phyloP scores from a whole-genome alignment of 2,329 filamentous ascomycete genomes.

The Colletotrichum sp. region DNA sequence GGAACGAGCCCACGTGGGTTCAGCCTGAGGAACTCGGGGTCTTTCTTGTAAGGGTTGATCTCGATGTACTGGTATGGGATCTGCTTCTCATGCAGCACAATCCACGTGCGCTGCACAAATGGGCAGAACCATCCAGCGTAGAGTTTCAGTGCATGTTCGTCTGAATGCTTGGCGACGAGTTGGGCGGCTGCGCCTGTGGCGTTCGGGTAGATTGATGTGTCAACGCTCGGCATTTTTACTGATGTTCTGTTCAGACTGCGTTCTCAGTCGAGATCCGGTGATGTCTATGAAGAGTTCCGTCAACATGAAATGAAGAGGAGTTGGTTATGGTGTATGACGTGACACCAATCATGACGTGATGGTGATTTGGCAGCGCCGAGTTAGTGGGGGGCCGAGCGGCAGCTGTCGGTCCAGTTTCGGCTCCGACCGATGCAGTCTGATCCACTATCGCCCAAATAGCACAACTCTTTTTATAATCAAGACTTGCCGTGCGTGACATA shows the following conservation, averaged over 20 bases:
- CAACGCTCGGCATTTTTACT: slow-evolving; percentile 46
- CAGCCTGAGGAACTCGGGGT: slow-evolving; percentile 67
- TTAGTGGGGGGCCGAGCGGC: background rate
- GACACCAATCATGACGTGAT: slow-evolving; percentile 5
- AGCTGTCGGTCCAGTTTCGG: background rate
- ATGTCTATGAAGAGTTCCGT: background rate
- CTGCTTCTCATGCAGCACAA: slow-evolving; percentile 74
- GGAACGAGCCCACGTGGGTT: slow-evolving; percentile 81
- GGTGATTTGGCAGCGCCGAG: background rate
- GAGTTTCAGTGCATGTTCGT: slow-evolving; percentile 62
- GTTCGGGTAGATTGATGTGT: slow-evolving; percentile 51
- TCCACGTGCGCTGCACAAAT: slow-evolving; percentile 75
- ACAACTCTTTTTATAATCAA: background rate
- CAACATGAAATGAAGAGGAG: background rate
- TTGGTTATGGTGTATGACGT: background rate
- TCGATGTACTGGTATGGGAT: slow-evolving; percentile 79
- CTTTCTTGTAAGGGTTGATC: slow-evolving; percentile 81
- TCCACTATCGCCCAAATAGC: no score
- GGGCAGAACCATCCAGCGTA: slow-evolving; percentile 80
- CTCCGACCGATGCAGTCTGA: background rate
- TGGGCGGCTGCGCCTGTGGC: slow-evolving; percentile 54
- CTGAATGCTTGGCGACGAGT: slow-evolving; percentile 50
- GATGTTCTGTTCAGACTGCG: background rate
- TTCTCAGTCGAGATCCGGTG: background rate
- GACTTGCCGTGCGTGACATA: fast-evolving